Percentiles rank a stretch among this genome's conserved stretches.
Conservation (phyloP, 805 yeast species). For the Wickerhamiella dianesei region DNA sequence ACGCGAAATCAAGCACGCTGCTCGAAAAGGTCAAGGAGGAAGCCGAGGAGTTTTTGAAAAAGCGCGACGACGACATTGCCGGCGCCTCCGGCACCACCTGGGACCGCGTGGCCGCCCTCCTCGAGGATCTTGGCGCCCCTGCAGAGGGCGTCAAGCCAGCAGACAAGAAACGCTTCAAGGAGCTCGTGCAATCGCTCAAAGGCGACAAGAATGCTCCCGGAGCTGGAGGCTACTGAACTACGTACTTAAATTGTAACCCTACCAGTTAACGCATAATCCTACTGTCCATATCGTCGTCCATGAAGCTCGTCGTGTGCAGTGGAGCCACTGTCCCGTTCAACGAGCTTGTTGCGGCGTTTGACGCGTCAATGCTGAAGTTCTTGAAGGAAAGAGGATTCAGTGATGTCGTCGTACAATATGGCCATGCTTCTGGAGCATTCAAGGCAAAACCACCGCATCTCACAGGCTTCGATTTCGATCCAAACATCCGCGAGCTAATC, state of each 20-base stretch:
- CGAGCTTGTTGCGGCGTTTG: slow-evolving; percentile 35
- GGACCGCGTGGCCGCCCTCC: slow-evolving; percentile 45
- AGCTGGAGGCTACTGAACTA: slow-evolving; percentile 44
- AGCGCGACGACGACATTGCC: slow-evolving; percentile 46
- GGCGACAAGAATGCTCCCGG: slow-evolving; percentile 66
- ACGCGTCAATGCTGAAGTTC: slow-evolving; percentile 27
- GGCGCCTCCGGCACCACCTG: slow-evolving; percentile 35
- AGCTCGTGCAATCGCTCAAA: slow-evolving; percentile 47
- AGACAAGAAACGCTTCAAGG: slow-evolving; percentile 61
- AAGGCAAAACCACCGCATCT: slow-evolving; percentile 21
- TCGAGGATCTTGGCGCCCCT: slow-evolving; percentile 29
- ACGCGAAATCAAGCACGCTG: slow-evolving; percentile 62
- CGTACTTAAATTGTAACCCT: too few relatives aligned
- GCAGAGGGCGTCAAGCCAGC: slow-evolving; percentile 34
- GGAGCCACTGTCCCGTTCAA: slow-evolving; percentile 87
- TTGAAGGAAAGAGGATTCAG: slow-evolving; percentile 30
- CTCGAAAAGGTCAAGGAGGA: slow-evolving; percentile 50
- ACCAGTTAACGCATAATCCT: too few relatives aligned
- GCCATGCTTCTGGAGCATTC: slow-evolving; percentile 28
- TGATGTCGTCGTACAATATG: slow-evolving; percentile 46
- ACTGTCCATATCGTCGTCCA: too few relatives aligned
- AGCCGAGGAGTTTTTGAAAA: slow-evolving; percentile 54
- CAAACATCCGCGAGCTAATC: slow-evolving; percentile 32
- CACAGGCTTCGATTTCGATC: slow-evolving; percentile 36
- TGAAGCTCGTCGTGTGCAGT: slow-evolving; percentile 46